These are phyloP conservation scores for Exophiala mesophila DNA, from an alignment of 2,329 filamentous ascomycete species.

Conservation along the genomic window DNA sequence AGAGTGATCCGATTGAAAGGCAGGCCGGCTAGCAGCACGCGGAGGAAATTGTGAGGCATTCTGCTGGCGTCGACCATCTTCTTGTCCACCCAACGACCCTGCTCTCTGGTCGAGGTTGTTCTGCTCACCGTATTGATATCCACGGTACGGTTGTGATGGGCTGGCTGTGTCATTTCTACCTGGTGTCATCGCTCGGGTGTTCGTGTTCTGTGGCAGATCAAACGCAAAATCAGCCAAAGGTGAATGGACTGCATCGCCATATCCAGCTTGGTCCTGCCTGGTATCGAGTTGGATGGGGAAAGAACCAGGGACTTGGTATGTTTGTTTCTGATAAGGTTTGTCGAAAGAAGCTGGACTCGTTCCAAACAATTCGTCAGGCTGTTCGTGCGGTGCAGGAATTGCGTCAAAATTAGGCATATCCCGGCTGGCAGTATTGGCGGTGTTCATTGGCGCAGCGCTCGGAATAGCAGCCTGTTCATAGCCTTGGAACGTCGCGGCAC, in stretches of 20 bases:
- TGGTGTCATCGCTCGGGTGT: constrained; percentile 1
- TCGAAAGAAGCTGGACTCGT: constrained; percentile 14
- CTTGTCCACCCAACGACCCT: constrained; percentile 5
- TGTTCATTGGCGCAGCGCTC: constrained; percentile 24
- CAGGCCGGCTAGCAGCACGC: constrained; percentile 21
- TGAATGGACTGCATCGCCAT: constrained; percentile 33
- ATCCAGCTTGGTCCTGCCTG: constrained; percentile 43
- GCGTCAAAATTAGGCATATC: constrained; percentile 63
- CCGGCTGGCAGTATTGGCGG: constrained; percentile 34
- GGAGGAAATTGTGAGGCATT: constrained; percentile 20
- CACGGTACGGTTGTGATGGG: constrained; percentile 4
- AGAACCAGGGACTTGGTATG: constrained; percentile 21
- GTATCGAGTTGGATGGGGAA: constrained; percentile 19
- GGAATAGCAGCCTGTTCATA: neutral
- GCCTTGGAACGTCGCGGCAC: neutral
- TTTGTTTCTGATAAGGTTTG: neutral
- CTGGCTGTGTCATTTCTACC: constrained; percentile 4
- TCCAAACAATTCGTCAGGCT: constrained; percentile 14
- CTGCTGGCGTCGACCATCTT: constrained; percentile 6
- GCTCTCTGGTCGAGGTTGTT: constrained; percentile 3
- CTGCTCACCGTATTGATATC: constrained; percentile 5
- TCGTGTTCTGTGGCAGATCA: constrained; percentile 54
- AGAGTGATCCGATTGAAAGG: constrained; percentile 12
- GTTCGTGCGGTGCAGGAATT: constrained; percentile 30
- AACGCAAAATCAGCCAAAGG: constrained; percentile 60